Conservation (phyloP, 202 grass and related monocot genomes). For the Eragrostis tef region DNA sequence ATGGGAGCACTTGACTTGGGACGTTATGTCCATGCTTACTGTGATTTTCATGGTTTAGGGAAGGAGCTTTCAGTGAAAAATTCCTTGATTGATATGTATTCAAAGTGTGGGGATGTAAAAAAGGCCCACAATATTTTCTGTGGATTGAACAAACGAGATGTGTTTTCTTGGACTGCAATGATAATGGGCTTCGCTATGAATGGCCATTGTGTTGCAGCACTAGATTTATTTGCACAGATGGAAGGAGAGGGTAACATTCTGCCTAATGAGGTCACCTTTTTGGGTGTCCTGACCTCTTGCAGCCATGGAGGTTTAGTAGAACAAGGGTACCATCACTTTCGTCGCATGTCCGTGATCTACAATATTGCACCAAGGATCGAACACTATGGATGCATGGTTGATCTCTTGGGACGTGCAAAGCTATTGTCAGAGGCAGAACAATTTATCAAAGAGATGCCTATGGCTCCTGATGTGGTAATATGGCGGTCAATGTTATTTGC, state of each 20-base stretch:
- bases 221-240: constrained; percentile 89
- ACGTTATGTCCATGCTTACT: constrained; percentile 78
- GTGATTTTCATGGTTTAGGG: constrained; percentile 66
- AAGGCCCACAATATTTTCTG: constrained; percentile 70
- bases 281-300: constrained; percentile 83
- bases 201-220: constrained; percentile 70
- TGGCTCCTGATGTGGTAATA: constrained; percentile 68
- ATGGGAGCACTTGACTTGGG: constrained; percentile 81
- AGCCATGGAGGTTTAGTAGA: constrained; percentile 89
- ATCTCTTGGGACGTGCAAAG: constrained; percentile 87
- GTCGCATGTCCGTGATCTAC: constrained; percentile 68
- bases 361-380: constrained; percentile 69
- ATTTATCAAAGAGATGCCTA: constrained; percentile 83
- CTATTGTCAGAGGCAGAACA: constrained; percentile 62
- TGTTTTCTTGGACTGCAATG: constrained; percentile 89
- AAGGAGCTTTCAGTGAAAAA: constrained; percentile 75
- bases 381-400: constrained; percentile 93
- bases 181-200: constrained; percentile 88
- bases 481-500: constrained; percentile 90
- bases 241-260: constrained; percentile 61
- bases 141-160: constrained; percentile 60
- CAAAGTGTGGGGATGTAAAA: constrained; percentile 85
- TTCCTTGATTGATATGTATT: constrained; percentile 96
- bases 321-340: constrained; percentile 81
- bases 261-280: constrained; percentile 86